phyloP scores from a whole-genome alignment of 768 basidiomycete species.

The Cystofilobasidium capitatum region DNA sequence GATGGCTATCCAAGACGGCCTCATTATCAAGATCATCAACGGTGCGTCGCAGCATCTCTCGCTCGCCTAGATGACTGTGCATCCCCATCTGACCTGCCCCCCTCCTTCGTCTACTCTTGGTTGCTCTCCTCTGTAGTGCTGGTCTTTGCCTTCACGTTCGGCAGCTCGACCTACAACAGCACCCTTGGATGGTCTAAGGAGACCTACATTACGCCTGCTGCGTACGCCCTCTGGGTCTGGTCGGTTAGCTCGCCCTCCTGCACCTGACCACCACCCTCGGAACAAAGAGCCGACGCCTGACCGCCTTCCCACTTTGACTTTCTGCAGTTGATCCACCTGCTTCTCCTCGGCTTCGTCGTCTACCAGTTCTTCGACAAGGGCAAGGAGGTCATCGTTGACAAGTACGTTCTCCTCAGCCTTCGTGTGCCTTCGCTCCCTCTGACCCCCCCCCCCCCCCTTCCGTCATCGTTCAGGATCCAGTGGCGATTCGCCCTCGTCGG shows the following conservation, averaged over 20 bases:
- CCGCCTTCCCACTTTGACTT: no score
- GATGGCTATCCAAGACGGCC: slow-evolving; percentile 19
- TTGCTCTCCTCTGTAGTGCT: not conserved
- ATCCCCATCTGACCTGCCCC: not conserved
- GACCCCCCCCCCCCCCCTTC: not conserved
- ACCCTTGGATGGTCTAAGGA: not conserved
- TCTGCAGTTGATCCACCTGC: slow-evolving; percentile 63
- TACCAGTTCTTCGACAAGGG: slow-evolving; percentile 37
- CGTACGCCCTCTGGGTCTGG: slow-evolving; percentile 23
- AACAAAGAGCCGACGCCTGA: not conserved
- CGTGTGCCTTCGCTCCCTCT: not conserved
- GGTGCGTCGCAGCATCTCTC: not conserved
- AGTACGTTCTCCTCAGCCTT: not conserved
- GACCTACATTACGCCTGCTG: slow-evolving; percentile 22
- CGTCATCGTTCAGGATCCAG: slow-evolving; percentile 49
- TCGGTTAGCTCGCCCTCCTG: not conserved
- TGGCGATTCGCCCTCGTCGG: slow-evolving; percentile 89
- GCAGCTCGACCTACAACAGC: slow-evolving; percentile 1
- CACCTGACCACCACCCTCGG: not conserved
- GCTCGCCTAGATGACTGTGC: not conserved
- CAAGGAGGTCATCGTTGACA: slow-evolving; percentile 24
- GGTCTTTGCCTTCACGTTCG: slow-evolving; percentile 8
- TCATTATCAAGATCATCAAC: slow-evolving; percentile 22
- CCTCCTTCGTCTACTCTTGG: not conserved
- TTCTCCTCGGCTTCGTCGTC: slow-evolving; percentile 81